These are phyloP conservation scores for Proliferodiscus dingleyae DNA, from an alignment of 2,329 filamentous ascomycete species.

Conservation along the genomic window DNA sequence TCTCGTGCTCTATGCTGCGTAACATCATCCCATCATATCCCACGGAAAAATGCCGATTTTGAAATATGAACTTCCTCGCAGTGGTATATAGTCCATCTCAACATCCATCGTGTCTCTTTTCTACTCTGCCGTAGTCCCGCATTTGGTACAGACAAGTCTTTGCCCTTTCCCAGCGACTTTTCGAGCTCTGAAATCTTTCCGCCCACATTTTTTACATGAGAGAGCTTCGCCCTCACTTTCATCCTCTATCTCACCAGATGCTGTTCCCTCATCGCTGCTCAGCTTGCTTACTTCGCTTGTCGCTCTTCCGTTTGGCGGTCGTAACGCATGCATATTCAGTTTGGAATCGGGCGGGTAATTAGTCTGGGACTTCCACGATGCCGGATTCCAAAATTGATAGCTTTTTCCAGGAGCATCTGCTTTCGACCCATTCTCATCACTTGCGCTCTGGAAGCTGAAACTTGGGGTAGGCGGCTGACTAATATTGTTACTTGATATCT, in stretches of 20 bases:
- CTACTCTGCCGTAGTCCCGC: conserved; percentile 34
- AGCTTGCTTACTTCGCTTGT: conserved; percentile 43
- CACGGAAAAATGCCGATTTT: no score
- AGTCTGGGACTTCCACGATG: conserved; percentile 41
- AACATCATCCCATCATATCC: no score
- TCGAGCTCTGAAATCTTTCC: conserved; percentile 57
- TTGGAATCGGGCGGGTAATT: conserved; percentile 8
- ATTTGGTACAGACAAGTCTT: conserved; percentile 57
- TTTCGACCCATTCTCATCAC: conserved; percentile 37
- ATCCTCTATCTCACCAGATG: conserved; percentile 28
- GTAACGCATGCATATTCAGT: conserved; percentile 15
- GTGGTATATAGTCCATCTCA: no score
- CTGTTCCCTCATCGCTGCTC: conserved; percentile 50
- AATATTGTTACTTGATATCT: conserved; percentile 17
- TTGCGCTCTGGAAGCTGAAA: conserved; percentile 45
- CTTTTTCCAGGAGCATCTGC: conserved; percentile 38
- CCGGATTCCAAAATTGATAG: conserved; percentile 54
- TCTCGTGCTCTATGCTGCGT: no score
- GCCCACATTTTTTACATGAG: conserved; percentile 54
- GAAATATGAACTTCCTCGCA: no score
- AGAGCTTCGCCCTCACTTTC: conserved; percentile 45
- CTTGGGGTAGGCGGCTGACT: conserved; percentile 48
- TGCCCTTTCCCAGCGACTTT: conserved; percentile 48
- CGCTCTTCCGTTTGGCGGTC: conserved; percentile 16
- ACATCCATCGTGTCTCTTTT: no score